These are phyloP conservation scores for button mushroom (Agaricus bisporus) DNA, from an alignment of 768 basidiomycete species.

Conservation along the genomic window DNA sequence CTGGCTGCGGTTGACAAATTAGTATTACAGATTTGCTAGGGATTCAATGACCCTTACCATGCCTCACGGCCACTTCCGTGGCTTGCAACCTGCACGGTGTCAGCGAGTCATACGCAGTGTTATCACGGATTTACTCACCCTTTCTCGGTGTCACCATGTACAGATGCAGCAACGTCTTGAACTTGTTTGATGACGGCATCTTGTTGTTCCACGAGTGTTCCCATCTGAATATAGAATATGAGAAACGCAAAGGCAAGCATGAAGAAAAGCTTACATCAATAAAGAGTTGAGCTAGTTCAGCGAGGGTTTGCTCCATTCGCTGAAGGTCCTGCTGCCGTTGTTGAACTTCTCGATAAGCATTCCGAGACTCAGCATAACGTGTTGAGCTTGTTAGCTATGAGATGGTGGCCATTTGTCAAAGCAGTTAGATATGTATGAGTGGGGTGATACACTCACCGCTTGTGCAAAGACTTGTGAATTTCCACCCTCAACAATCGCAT, in stretches of 20 bases:
- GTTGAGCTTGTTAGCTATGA: slow-evolving; percentile 66
- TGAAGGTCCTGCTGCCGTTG: slow-evolving; percentile 81
- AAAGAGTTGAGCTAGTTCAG: slow-evolving; percentile 86
- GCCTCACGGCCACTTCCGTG: slow-evolving; percentile 61
- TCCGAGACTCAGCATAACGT: slow-evolving; percentile 76
- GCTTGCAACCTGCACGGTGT: slow-evolving; percentile 42
- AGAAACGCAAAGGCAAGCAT: not conserved
- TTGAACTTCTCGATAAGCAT: slow-evolving; percentile 84
- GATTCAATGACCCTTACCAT: slow-evolving; percentile 24
- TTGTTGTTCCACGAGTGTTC: slow-evolving; percentile 71
- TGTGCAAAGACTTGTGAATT: slow-evolving; percentile 72
- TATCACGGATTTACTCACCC: slow-evolving; percentile 41
- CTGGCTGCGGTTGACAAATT: slow-evolving; percentile 22
- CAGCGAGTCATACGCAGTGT: not conserved
- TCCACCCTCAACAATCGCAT: slow-evolving; percentile 60
- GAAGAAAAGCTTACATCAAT: slow-evolving; percentile 51
- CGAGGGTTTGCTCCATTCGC: slow-evolving; percentile 80
- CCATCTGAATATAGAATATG: slow-evolving; percentile 49
- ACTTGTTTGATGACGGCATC: slow-evolving; percentile 65
- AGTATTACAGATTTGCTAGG: slow-evolving; percentile 2
- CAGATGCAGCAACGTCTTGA: slow-evolving; percentile 54
- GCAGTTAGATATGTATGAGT: not conserved
- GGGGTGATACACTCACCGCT: slow-evolving; percentile 38
- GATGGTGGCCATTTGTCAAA: not conserved
- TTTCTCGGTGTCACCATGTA: slow-evolving; percentile 61